Evolutionary conservation across 805 yeast species (phyloP).

Genomic region (Candida sonorensis): DNA sequence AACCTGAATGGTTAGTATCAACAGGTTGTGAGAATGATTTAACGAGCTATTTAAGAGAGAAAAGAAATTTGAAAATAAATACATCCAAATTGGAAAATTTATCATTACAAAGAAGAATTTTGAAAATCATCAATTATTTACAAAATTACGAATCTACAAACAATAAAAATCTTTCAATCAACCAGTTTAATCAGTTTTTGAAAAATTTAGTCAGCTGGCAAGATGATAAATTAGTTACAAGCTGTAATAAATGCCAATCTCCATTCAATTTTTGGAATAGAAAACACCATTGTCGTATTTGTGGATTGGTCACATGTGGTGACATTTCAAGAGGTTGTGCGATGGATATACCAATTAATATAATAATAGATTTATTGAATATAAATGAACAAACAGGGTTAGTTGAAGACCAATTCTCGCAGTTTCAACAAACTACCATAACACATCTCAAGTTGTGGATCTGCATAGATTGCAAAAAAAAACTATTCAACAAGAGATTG

Average conservation of each 20-base stretch:
- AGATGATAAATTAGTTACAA: constrained; percentile 35
- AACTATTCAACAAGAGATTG: constrained; percentile 50
- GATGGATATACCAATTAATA: constrained; percentile 51
- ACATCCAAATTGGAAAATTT: constrained; percentile 45
- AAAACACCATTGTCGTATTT: constrained; percentile 87
- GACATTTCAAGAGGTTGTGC: constrained; percentile 61
- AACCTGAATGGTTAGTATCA: constrained; percentile 40
- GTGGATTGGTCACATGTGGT: constrained; percentile 81
- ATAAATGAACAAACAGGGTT: constrained; percentile 6
- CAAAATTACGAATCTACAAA: constrained; percentile 7
- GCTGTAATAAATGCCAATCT: constrained; percentile 60
- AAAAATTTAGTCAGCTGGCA: constrained; percentile 60
- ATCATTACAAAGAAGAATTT: constrained; percentile 54
- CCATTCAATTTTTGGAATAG: constrained; percentile 51
- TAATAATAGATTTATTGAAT: constrained; percentile 33
- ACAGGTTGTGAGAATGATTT: constrained; percentile 28
- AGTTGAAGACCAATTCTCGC: too few species aligned
- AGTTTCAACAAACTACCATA: too few species aligned
- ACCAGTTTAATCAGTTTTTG: constrained; percentile 31
- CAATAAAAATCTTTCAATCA: constrained; percentile 4
- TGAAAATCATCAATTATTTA: constrained; percentile 29
- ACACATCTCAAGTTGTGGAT: constrained; percentile 39
- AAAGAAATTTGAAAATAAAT: constrained; percentile 40
- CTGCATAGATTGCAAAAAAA: constrained; percentile 64
- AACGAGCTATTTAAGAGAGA: constrained; percentile 33